Base-by-base conservation (phyloP, 1,284 basidiomycete species). In the Schizophyllum commune region DNA sequence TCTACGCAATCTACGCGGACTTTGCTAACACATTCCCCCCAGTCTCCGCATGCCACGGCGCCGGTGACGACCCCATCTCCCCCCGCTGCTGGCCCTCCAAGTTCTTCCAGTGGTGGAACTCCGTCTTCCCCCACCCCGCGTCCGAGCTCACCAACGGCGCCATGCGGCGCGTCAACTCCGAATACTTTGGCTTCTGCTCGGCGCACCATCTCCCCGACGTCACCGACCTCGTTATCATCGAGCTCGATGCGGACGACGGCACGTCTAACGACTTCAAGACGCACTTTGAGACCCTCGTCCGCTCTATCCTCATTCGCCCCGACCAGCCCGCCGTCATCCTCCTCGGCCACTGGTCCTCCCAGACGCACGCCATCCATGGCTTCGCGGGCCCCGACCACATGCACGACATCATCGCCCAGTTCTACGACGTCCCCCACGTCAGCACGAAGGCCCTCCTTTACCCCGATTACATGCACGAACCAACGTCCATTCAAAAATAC, bases 111-210 rank as follows among this genome's bases (percentile, higher is more conserved):
- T 98, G 96, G 95, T 96, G 94, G 90, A 94, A 96, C 74, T 83
- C 81, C 58, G 83, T 97, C 17, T 98, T 98, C 76, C 95, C 95
- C 1, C 92, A 98, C 74, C 94, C 94, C 0, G 91, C 91, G 1
- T 93, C 93, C 7, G 94, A 97, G 73, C 83, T 98, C 65, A 98
- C 96, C 15, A 97, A 97, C 72, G 96, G 95, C 33, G 96, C 95
- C 1, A 89, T 94, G 78, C 83, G 92, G 22, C 83, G 86, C 57
- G 94, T 93, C 47, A 90, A 90, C 73, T 94, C 94, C 4, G 88
- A 87, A 3, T 98, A 98, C 77, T 98, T 94, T 77, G 90, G 89
- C 4, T 97, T 89, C 75, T 98, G 96, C 79, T 89, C 86, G 60
- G 82, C 82, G 1, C 94, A 96, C 69, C 95, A 98, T 71, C 80